Base-by-base conservation (phyloP, 208 protist genomes). In the Willaertia magna region DNA sequence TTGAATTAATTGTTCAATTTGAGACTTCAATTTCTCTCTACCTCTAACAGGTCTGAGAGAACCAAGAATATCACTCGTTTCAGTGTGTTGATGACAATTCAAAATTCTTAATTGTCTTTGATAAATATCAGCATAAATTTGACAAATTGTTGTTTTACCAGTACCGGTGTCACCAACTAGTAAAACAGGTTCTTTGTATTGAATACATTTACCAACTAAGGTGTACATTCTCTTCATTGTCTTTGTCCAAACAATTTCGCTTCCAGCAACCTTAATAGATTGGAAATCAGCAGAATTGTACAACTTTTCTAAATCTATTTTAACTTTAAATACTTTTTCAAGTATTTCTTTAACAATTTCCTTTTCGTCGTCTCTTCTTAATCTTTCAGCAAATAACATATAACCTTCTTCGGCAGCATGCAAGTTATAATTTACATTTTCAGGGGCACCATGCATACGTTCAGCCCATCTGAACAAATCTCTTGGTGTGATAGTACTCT, bases 391-490 rank as follows among this genome's bases (percentile, higher is more conserved):
- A 0, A 99, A 89, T 9, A 99, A 90, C 85, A 98, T 93, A 84
- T 98, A 99, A 26, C 98, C 98, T 86, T 98, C 94, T 78, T 96
- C 90, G 43, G 97, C 98, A 3, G 99, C 92, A 88, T 96, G 92
- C 84, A 98, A 91, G 85, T 97, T 81, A 9, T 51, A 34, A 93
- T 34, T 91, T 85, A 39, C 44, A 11, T 47, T 78, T 14, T 78
- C 42, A 26, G 1, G 7, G 0, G 44, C 46, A 34, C 55, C 55
- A 20, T 49, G 30, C 26, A 83, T 42, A 55, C 98, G 91, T 83
- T 98, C 94, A 0, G 97, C 98, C 98, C 98, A 99, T n/a, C 98
- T 93, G 92, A 99, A 99, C 11, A 99, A 89, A 90, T 99, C 99
- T 83, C 99, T 93, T 26, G 98, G 94, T 20, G 99, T 99, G 59